Conservation (phyloP, 169 alveolate species). For the Fabrea salina region DNA sequence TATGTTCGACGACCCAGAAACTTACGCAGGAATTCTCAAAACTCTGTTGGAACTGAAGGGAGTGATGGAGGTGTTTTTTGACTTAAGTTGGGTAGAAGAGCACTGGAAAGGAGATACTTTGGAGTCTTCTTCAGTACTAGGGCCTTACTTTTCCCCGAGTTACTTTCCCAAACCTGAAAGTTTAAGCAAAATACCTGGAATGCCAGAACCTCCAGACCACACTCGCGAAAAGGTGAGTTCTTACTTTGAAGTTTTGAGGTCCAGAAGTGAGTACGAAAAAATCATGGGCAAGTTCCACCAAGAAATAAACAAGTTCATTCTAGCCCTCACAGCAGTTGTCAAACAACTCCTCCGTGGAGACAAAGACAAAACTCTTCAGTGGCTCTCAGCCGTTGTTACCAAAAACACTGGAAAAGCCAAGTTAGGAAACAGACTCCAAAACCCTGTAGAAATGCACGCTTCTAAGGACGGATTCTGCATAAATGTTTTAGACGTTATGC, state of each 20-base stretch:
- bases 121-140: neutral
- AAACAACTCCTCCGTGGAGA: neutral
- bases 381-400: neutral
- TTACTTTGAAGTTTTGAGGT: neutral
- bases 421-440: neutral
- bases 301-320: neutral
- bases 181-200: neutral
- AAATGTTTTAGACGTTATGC: conserved; percentile 5
- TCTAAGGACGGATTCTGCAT: conserved; percentile 24
- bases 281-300: neutral
- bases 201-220: conserved; percentile 14
- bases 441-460: neutral
- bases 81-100: neutral
- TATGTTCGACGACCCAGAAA: conserved; percentile 13
- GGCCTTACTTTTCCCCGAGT: conserved; percentile 5
- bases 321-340: neutral
- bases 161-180: neutral
- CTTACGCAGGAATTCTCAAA: neutral
- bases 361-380: neutral
- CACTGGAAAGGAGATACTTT: neutral
- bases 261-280: neutral
- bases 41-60: neutral
- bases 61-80: neutral
- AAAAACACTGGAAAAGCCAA: neutral
- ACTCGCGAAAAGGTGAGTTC: neutral